Evolutionary conservation across 768 basidiomycete genomes (phyloP).

Genomic region (Pulveroboletus sp.): DNA sequence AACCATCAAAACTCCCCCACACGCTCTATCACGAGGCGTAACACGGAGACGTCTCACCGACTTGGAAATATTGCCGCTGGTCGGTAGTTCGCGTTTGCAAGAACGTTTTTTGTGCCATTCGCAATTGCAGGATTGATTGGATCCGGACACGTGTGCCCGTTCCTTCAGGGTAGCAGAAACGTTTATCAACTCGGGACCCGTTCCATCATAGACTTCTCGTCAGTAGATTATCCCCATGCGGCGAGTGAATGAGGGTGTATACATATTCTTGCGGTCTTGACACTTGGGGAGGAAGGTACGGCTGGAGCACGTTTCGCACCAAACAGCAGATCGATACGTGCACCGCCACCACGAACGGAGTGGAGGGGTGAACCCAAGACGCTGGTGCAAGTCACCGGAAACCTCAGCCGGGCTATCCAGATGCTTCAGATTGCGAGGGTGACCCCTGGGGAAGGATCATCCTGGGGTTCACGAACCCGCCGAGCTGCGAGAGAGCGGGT

Average conservation of each 20-base stretch:
- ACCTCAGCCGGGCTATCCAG: not conserved
- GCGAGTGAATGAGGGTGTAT: conserved; percentile 2
- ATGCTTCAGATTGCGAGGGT: not conserved
- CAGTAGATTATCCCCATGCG: conserved; percentile 1
- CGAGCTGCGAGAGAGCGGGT: not conserved
- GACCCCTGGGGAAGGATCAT: not conserved
- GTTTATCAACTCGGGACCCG: not conserved
- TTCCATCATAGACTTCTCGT: not conserved
- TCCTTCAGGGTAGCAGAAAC: not conserved
- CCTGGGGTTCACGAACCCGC: not conserved
- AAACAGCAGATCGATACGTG: not conserved
- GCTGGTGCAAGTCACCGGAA: not conserved
- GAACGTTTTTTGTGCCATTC: not conserved
- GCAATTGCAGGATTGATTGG: not conserved
- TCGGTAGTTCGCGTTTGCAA: not conserved
- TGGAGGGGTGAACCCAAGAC: not conserved
- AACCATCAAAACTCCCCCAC: too few relatives aligned
- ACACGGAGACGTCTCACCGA: not conserved
- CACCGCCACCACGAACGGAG: not conserved
- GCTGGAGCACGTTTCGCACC: not conserved
- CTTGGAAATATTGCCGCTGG: not conserved
- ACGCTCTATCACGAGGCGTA: not conserved
- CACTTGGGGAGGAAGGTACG: not conserved
- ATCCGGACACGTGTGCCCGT: not conserved
- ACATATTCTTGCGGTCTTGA: not conserved